Base-by-base conservation (phyloP, 169 alveolate species). In the Plasmodium gallinaceum region DNA sequence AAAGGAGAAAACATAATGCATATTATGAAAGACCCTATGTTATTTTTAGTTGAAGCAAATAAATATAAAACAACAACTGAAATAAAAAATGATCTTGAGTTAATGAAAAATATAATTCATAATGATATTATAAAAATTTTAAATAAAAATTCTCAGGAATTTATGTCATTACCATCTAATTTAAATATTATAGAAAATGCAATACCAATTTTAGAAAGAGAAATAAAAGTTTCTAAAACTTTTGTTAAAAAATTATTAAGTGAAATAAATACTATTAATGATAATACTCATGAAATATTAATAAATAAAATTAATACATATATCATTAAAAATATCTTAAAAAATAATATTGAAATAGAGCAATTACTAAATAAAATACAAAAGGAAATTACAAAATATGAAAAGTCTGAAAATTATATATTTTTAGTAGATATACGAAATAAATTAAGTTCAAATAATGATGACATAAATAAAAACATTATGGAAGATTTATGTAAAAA, bases 141-240 rank as follows among this genome's bases (percentile, higher is more conserved):
- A 46, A 86, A 71, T 18, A 86, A 20, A 46, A 86, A 86, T 54
- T 37, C 37, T 1, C n/a, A 70, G 9, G 92, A 66, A 42, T 86
- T 86, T 86, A 71, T 86, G 92, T 66, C 58, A 22, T 66, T 86
- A 71, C 92, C 92, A 4, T 70, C 92, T 14, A 70, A 86, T 65
- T 61, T 86, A 45, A 70, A 86, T 70, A 9, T 26, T 14, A 86
- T 86, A 18, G 92, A 86, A 86, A 69, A 60, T 42, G 71, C 71
- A 16, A 86, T 86, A 18, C 92, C 92, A 20, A 7, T 46, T 32
- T 72, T 86, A 26, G 65, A 71, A 52, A 86, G 58, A 72, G 88
- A 86, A 24, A 52, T 86, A 2, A 65, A 45, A 45, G 16, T 61
- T 14, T 86, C 92, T 5, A 70, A 60, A 24, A 57, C n/a, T 22